Evolutionary conservation across 768 basidiomycete genomes (phyloP).

Genomic region (Paxillus involutus): DNA sequence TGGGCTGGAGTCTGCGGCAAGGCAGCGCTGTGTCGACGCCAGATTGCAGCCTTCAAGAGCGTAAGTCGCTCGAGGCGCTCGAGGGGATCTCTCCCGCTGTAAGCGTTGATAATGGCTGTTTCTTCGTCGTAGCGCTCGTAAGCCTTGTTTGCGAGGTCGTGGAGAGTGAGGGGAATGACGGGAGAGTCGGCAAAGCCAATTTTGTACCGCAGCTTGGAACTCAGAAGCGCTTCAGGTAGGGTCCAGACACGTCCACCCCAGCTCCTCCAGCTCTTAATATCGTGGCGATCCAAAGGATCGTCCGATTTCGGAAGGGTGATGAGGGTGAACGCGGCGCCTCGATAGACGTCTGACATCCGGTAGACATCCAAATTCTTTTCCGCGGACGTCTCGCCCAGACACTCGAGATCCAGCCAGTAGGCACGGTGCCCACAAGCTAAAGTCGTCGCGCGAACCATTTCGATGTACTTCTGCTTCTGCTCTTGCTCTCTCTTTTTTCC

Average conservation of each 20-base stretch:
- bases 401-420: conserved; percentile 22
- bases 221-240: conserved; percentile 13
- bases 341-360: conserved; percentile 19
- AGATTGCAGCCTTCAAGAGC: conserved; percentile 17
- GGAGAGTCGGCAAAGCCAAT: neutral
- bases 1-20: conserved; percentile 3
- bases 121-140: conserved; percentile 10
- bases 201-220: conserved; percentile 7
- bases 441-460: conserved; percentile 4
- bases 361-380: conserved; percentile 18
- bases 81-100: conserved; percentile 17
- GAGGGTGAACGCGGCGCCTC: conserved; percentile 12
- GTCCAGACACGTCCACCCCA: conserved; percentile 21
- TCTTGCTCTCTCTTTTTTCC: neutral
- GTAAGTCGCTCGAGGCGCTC: conserved; percentile 17
- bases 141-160: conserved; percentile 15
- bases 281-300: neutral
- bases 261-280: conserved; percentile 11
- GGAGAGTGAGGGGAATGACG: neutral
- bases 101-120: conserved; percentile 15
- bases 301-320: conserved; percentile 9
- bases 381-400: conserved; percentile 9
- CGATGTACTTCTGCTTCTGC: conserved; percentile 7
- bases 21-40: conserved; percentile 15
- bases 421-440: conserved; percentile 5